Base-by-base conservation (phyloP, 2,329 filamentous ascomycete genomes). In the Beauveria bassiana region DNA sequence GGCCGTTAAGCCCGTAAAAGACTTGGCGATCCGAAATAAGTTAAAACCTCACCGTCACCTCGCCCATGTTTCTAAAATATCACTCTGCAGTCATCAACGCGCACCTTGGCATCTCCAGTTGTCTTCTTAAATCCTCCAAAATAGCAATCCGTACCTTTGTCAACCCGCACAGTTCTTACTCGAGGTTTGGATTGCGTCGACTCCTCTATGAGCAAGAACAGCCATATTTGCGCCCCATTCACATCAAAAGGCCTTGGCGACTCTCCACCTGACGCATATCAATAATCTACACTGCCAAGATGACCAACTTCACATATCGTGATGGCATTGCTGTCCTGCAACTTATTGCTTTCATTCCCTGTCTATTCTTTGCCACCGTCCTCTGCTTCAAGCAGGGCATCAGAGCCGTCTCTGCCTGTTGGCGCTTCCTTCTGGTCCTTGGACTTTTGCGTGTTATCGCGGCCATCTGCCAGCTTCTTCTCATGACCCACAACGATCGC, bases 361-460 rank as follows among this genome's bases (percentile, higher is more conserved):
- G 61, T 16, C 59, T 64, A 0, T 1, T 62, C 24, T 52, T 65
- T 28, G 50, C 62, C 34, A 26, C 61, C 1, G 55, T 60, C 20
- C 62, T 65, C 51, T 65, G 64, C 59, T 65, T 65, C 59, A 63
- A 59, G 38, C 51, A 64, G 47, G 64, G 64, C 18, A 38, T 62
- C 22, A 62, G 62, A 18, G 49, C 55, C 34, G 64, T 62, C 22
- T 61, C 54, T 31, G 38, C 62, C 14, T 62, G 61, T 42, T 65
- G 64, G 64, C 62, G 64, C 50, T 65, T 62, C 59, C 40, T 65
- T n/a, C 49, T 61, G 31, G 61, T 62, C 56, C 62, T 65, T 20
- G 59, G 62, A 24, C 52, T 57, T 16, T 34, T 65, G 20, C 64
- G 62, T 20, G 62, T 65, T 38, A 53, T 60, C 24, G 59, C 62